Evolutionary conservation across 257 asterid genomes (phyloP).

Genomic region (Forsythia viridissima): DNA sequence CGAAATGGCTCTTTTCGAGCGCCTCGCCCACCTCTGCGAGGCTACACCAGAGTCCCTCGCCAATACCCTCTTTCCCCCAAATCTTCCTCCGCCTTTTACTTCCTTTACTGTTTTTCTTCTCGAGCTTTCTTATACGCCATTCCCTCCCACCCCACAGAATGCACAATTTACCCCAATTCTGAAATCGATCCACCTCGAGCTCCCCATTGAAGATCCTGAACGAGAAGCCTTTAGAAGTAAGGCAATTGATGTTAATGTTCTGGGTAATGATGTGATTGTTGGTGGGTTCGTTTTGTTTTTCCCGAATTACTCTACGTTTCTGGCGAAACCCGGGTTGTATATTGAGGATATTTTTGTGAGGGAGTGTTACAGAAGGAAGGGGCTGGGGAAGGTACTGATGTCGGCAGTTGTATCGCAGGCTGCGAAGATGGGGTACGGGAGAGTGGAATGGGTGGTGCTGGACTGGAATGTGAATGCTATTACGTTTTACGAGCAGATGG

Average conservation of each 20-base stretch:
- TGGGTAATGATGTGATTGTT: slow-evolving; percentile 34
- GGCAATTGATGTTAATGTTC: slow-evolving; percentile 19
- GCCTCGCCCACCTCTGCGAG: slow-evolving; percentile 38
- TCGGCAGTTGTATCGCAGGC: slow-evolving; percentile 87
- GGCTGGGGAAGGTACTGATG: slow-evolving; percentile 66
- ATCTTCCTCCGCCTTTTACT: slow-evolving; percentile 36
- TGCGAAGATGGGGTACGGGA: slow-evolving; percentile 81
- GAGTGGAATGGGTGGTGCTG: slow-evolving; percentile 93
- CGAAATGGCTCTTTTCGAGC: slow-evolving; percentile 52
- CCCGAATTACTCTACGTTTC: slow-evolving; percentile 77
- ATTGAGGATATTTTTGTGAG: slow-evolving; percentile 82
- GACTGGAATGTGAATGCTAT: slow-evolving; percentile 83
- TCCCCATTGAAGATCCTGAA: slow-evolving; percentile 68
- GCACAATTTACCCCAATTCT: slow-evolving; percentile 29
- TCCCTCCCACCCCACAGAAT: slow-evolving; percentile 9
- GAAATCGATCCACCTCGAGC: slow-evolving; percentile 49
- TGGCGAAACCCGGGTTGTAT: slow-evolving; percentile 85
- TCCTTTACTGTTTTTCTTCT: slow-evolving; percentile 53
- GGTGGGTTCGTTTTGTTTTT: slow-evolving; percentile 79
- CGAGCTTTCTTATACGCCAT: slow-evolving; percentile 41
- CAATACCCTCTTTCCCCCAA: slow-evolving; percentile 39
- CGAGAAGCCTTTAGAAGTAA: slow-evolving; percentile 46
- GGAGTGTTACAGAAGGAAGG: slow-evolving; percentile 82
- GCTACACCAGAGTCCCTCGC: slow-evolving; percentile 49
- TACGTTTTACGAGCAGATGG: slow-evolving; percentile 77